These are phyloP conservation scores for Biscogniauxia marginata DNA, from an alignment of 2,329 filamentous ascomycete genomes.

Conservation along the genomic window DNA sequence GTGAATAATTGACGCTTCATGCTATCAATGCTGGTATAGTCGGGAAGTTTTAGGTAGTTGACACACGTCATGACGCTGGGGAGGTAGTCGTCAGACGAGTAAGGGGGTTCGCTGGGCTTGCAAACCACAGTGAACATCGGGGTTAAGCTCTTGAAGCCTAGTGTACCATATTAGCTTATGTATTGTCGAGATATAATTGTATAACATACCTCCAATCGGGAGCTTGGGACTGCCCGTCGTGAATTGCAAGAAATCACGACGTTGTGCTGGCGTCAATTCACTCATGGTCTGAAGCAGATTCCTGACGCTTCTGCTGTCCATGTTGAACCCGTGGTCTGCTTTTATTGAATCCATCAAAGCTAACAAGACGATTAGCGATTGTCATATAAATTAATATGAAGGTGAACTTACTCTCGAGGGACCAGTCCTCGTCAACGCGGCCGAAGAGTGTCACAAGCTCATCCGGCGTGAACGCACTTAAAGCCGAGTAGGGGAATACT, in stretches of 20 bases:
- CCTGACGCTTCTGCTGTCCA: constrained; percentile 93
- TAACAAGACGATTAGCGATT: constrained; percentile 37
- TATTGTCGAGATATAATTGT: constrained; percentile 3
- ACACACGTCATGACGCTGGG: constrained; percentile 99
- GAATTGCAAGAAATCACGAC: constrained; percentile 94
- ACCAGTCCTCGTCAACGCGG: constrained; percentile 92
- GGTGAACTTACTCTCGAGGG: constrained; percentile 78
- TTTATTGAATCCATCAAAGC: constrained; percentile 98
- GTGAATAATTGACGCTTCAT: constrained; percentile 77
- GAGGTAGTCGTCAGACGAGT: constrained; percentile 94
- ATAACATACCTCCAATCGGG: constrained; percentile 83
- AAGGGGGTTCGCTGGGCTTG: constrained; percentile 94
- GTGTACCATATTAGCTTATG: constrained; percentile 32
- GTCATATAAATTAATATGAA: constrained; percentile 11
- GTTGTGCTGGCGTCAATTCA: constrained; percentile 69
- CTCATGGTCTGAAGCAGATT: constrained; percentile 96
- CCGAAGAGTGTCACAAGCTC: constrained; percentile 96
- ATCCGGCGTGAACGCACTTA: constrained; percentile 91
- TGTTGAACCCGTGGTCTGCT: constrained; percentile 96
- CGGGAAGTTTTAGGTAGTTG: constrained; percentile 96
- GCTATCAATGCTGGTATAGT: constrained; percentile 78
- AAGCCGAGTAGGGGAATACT: constrained; percentile 90
- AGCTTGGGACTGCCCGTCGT: constrained; percentile 97
- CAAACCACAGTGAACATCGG: constrained; percentile 99
- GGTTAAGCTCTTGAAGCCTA: constrained; percentile 93